A percentile compares a stretch with the other conserved stretches of the same genome.
These are phyloP conservation scores for Thinopyrum elongatum DNA, from an alignment of 176 grass and related monocot species.

Conservation along the genomic window DNA sequence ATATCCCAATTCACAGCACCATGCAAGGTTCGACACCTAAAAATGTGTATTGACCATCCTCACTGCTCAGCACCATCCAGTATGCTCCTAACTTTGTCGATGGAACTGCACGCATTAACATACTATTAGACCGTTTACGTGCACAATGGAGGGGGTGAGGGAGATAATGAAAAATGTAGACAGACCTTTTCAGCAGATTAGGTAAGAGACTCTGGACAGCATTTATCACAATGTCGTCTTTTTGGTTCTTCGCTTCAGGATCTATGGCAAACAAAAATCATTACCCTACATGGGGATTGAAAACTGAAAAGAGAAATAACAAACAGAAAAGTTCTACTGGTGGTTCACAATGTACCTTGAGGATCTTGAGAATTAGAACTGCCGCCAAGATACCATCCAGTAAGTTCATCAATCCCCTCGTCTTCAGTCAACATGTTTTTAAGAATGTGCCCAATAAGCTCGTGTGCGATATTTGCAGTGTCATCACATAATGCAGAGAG, in stretches of 20 bases:
- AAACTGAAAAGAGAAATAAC: slow-evolving; percentile 20
- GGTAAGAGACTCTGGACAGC: slow-evolving; percentile 50
- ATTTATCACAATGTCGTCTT: slow-evolving; percentile 45
- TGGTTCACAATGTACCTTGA: slow-evolving; percentile 31
- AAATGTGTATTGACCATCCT: background rate
- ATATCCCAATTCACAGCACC: background rate
- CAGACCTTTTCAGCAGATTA: slow-evolving; percentile 56
- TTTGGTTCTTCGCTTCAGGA: slow-evolving; percentile 13
- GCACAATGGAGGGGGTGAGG: background rate
- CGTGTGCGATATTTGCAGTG: slow-evolving; percentile 24
- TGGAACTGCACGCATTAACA: background rate
- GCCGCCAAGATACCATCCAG: background rate
- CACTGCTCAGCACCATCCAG: background rate
- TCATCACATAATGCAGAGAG: slow-evolving; percentile 25
- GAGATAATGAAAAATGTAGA: background rate
- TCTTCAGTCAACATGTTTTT: slow-evolving; percentile 20
- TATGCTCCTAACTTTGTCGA: slow-evolving; percentile 20
- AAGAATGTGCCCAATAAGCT: slow-evolving; percentile 20
- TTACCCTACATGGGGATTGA: slow-evolving; percentile 1
- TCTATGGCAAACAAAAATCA: slow-evolving; percentile 1
- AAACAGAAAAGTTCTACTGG: slow-evolving; percentile 11
- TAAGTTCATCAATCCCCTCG: slow-evolving; percentile 3
- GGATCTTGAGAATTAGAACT: slow-evolving; percentile 7
- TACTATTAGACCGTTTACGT: background rate
- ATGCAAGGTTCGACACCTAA: background rate